A percentile compares a stretch with the other conserved stretches of the same genome.
These are phyloP conservation scores for Sphaerulina musiva DNA, from an alignment of 2,329 filamentous ascomycete species.

Conservation along the genomic window DNA sequence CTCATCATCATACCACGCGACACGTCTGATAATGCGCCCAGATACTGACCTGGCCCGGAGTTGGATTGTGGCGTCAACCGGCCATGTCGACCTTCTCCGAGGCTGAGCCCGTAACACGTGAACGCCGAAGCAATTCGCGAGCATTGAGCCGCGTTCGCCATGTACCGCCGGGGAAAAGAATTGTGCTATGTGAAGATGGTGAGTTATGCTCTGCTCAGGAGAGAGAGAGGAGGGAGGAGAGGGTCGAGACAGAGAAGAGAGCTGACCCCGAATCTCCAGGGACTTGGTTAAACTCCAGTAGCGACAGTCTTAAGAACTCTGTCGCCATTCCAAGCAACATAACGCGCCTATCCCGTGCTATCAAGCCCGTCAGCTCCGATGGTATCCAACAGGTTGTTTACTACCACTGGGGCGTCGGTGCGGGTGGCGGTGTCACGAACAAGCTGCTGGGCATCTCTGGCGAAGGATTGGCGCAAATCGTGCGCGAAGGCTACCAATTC, in stretches of 20 bases:
- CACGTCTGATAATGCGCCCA: constrained; percentile 12
- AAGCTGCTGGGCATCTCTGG: constrained; percentile 30
- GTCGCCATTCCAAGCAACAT: constrained; percentile 45
- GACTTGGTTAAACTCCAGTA: constrained; percentile 47
- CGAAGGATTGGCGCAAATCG: constrained; percentile 34
- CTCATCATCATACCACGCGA: not conserved
- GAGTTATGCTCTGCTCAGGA: not conserved
- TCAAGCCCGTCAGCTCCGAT: constrained; percentile 43
- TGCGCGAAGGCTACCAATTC: constrained; percentile 46
- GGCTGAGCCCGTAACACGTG: constrained; percentile 9
- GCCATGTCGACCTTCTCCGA: constrained; percentile 17
- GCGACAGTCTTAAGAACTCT: constrained; percentile 40
- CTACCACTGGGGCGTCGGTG: constrained; percentile 47
- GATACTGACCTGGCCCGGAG: not conserved
- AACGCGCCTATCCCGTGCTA: constrained; percentile 45
- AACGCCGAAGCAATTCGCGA: constrained; percentile 7
- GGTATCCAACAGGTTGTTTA: constrained; percentile 47
- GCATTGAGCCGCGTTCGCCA: constrained; percentile 8
- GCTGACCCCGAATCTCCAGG: constrained; percentile 22
- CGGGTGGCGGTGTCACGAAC: constrained; percentile 39
- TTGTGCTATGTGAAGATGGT: constrained; percentile 29
- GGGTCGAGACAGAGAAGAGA: not conserved
- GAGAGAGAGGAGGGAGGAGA: not conserved
- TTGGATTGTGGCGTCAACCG: constrained; percentile 7
- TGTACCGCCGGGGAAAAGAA: constrained; percentile 19